Percentiles rank a stretch among this genome's conserved stretches.
phyloP scores from a whole-genome alignment of 2,329 filamentous ascomycete species.

The Plectosphaerella cucumerina region DNA sequence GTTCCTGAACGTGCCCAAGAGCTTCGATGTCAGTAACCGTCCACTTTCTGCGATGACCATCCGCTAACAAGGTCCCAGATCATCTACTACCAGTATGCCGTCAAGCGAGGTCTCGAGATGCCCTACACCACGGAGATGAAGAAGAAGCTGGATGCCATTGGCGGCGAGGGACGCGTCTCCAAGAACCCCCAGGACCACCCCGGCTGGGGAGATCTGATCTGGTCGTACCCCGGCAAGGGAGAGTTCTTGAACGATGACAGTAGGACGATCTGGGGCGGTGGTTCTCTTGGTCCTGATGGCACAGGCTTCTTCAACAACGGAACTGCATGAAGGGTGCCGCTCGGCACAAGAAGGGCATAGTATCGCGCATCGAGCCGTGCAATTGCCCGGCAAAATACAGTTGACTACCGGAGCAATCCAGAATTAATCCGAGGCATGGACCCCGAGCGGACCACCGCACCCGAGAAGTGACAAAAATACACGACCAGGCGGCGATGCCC shows the following conservation, averaged over 20 bases:
- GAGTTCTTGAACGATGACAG: conserved; percentile 14
- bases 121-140: conserved; percentile 13
- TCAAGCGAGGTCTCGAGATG: conserved; percentile 16
- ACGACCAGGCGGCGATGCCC: too few relatives aligned
- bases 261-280: conserved; percentile 18
- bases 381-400: too few relatives aligned
- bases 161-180: conserved; percentile 13
- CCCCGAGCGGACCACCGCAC: too few relatives aligned
- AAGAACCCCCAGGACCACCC: background rate
- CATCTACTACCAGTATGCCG: conserved; percentile 24
- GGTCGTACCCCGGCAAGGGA: conserved; percentile 16
- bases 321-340: background rate
- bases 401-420: too few relatives aligned
- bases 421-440: too few relatives aligned
- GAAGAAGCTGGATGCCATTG: conserved; percentile 2
- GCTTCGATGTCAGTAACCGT: conserved; percentile 1
- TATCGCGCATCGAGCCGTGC: too few relatives aligned
- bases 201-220: conserved; percentile 25
- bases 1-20: conserved; percentile 4
- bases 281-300: conserved; percentile 13
- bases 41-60: background rate
- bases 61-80: conserved; percentile 12
- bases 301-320: conserved; percentile 5
- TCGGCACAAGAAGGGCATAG: too few relatives aligned
- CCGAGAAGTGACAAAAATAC: too few relatives aligned